A percentile compares a stretch with the other conserved stretches of the same genome.
phyloP scores from a whole-genome alignment of 768 basidiomycete species.

The Chalciporus sphaerocephalus region DNA sequence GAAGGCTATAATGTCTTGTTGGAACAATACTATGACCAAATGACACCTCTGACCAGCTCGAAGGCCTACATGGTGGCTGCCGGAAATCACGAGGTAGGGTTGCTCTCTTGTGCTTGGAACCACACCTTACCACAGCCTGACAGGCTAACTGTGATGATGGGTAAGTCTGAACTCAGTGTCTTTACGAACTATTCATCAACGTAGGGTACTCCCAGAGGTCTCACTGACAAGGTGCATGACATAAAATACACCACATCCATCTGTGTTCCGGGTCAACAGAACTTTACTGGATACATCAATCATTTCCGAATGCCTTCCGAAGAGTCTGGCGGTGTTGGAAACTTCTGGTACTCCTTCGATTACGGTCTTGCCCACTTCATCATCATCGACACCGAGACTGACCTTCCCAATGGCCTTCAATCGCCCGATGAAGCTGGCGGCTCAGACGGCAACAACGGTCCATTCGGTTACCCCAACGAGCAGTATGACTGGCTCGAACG shows the following conservation, averaged over 20 bases:
- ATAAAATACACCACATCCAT: constrained; percentile 27
- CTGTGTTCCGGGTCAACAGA: constrained; percentile 22
- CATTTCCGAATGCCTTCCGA: constrained; percentile 28
- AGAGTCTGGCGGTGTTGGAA: constrained; percentile 23
- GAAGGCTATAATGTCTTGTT: constrained; percentile 24
- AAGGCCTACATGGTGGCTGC: constrained; percentile 26
- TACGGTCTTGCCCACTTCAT: constrained; percentile 29
- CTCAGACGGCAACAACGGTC: constrained; percentile 18
- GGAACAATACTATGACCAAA: constrained; percentile 28
- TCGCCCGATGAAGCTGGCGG: constrained; percentile 23
- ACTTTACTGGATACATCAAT: constrained; percentile 29
- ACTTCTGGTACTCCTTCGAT: constrained; percentile 32
- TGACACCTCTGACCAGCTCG: constrained; percentile 21
- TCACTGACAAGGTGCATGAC: constrained; percentile 20
- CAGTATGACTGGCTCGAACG: constrained; percentile 28
- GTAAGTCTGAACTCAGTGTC: constrained; percentile 10
- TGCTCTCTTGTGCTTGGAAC: neutral
- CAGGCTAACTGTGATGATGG: constrained; percentile 30
- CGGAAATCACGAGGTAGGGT: constrained; percentile 25
- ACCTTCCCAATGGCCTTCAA: constrained; percentile 23
- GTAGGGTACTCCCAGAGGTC: constrained; percentile 11
- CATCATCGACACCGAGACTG: constrained; percentile 22
- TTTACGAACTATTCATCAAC: neutral
- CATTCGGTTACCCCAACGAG: constrained; percentile 26
- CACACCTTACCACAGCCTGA: neutral